These are phyloP conservation scores for Sporobolomyces pararoseus DNA, from an alignment of 768 basidiomycete genomes.

Conservation along the genomic window DNA sequence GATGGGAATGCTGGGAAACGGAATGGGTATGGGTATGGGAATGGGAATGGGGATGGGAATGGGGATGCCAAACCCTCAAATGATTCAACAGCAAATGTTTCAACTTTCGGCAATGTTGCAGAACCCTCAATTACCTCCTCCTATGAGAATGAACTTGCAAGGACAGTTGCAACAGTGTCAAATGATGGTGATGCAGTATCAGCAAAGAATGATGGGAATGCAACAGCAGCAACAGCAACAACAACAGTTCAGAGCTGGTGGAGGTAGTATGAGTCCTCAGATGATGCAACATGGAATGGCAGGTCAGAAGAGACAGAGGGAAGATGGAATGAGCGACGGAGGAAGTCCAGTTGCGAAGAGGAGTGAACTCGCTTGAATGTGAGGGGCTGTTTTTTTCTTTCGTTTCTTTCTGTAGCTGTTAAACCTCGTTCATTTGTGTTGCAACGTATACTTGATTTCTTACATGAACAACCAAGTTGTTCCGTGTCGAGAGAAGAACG, in stretches of 20 bases:
- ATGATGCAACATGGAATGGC: background rate
- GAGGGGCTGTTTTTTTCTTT: background rate
- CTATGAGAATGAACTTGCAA: slow-evolving; percentile 43
- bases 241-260: slow-evolving; percentile 1
- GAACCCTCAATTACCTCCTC: slow-evolving; percentile 62
- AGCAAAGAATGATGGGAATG: slow-evolving; percentile 50
- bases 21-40: background rate
- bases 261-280: background rate
- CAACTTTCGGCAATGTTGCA: slow-evolving; percentile 75
- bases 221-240: slow-evolving; percentile 13
- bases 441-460: background rate
- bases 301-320: slow-evolving; percentile 21
- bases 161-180: slow-evolving; percentile 70
- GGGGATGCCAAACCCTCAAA: slow-evolving; percentile 58
- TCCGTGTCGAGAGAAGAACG: too few species aligned
- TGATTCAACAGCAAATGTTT: slow-evolving; percentile 74
- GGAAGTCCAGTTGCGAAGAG: slow-evolving; percentile 18
- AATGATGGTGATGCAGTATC: slow-evolving; percentile 52
- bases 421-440: background rate
- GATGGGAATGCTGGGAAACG: slow-evolving; percentile 49
- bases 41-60: background rate
- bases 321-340: slow-evolving; percentile 11
- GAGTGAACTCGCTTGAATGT: background rate
- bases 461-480: too few species aligned
- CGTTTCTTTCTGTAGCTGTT: background rate